phyloP scores from a whole-genome alignment of 495 filamentous ascomycete genomes.

The Penicillium subrubescens region DNA sequence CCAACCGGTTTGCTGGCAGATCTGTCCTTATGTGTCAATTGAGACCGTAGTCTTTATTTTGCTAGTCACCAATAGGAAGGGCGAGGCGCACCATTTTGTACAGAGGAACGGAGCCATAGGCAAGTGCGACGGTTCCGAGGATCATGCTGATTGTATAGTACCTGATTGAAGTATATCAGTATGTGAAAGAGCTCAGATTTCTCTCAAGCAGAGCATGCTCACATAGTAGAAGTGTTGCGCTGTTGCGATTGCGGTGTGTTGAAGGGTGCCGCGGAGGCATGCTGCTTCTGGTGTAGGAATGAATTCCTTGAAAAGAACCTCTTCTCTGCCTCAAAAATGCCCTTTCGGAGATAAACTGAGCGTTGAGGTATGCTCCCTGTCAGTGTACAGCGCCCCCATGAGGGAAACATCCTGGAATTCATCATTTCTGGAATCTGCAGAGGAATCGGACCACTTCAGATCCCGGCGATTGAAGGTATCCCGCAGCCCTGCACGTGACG shows the following conservation, averaged over 20 bases:
- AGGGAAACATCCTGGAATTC: slow-evolving; percentile 36
- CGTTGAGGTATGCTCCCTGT: slow-evolving; percentile 18
- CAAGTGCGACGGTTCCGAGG: slow-evolving; percentile 85
- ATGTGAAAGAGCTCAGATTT: not conserved
- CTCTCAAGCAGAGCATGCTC: not conserved
- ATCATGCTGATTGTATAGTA: slow-evolving; percentile 85
- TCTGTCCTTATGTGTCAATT: slow-evolving; percentile 48
- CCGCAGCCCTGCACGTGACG: slow-evolving; percentile 19
- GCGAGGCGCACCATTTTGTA: slow-evolving; percentile 82
- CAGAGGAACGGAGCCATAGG: slow-evolving; percentile 93
- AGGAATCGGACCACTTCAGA: slow-evolving; percentile 16
- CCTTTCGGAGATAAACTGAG: slow-evolving; percentile 16
- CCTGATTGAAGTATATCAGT: slow-evolving; percentile 43
- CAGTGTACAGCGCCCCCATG: slow-evolving; percentile 27
- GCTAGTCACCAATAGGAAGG: not conserved
- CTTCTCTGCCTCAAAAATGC: slow-evolving; percentile 28
- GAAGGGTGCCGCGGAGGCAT: slow-evolving; percentile 39
- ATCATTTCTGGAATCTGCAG: slow-evolving; percentile 27
- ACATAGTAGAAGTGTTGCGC: slow-evolving; percentile 50
- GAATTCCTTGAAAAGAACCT: slow-evolving; percentile 45
- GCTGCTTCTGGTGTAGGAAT: slow-evolving; percentile 28
- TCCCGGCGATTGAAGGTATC: slow-evolving; percentile 14
- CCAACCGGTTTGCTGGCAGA: slow-evolving; percentile 96
- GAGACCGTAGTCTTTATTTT: not conserved
- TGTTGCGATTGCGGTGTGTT: slow-evolving; percentile 45